Percentiles rank a stretch among this genome's conserved stretches.
phyloP scores from a whole-genome alignment of 1,284 basidiomycete genomes.

The Melampsora larici-populina region DNA sequence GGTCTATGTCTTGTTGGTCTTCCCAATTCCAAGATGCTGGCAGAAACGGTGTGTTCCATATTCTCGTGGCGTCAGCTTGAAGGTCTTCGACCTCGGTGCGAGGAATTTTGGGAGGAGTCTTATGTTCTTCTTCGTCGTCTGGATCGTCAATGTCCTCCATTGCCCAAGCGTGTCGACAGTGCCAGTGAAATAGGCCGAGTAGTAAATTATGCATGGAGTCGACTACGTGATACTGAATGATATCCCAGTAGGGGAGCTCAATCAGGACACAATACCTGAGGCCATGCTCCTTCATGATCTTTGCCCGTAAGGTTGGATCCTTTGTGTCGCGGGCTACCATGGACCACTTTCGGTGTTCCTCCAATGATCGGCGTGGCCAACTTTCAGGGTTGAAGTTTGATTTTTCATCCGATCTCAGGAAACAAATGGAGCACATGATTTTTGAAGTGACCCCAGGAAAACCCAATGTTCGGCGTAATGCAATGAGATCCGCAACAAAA shows the following conservation, averaged over 20 bases:
- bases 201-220: constrained; percentile 39
- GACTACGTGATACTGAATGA: constrained; percentile 28
- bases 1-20: too few species aligned
- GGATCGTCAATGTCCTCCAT: constrained; percentile 18
- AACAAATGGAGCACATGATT: constrained; percentile 42
- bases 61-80: too few species aligned
- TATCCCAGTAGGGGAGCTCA: constrained; percentile 35
- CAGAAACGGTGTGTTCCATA: too few species aligned
- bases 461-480: constrained; percentile 34
- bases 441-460: constrained; percentile 17
- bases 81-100: not conserved
- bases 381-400: not conserved
- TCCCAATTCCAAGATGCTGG: too few species aligned
- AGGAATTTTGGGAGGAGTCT: not conserved
- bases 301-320: too few species aligned
- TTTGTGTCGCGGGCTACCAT: too few species aligned
- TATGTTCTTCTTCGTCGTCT: too few species aligned
- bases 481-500: constrained; percentile 42
- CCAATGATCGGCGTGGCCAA: constrained; percentile 8
- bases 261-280: constrained; percentile 22
- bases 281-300: too few species aligned
- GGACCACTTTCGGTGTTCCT: too few species aligned
- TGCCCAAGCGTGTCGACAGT: constrained; percentile 4
- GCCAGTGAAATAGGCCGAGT: constrained; percentile 15
- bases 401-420: not conserved